These are phyloP conservation scores for Chlamydomonas eustigma DNA, from an alignment of 139 green algal species.

Conservation along the genomic window DNA sequence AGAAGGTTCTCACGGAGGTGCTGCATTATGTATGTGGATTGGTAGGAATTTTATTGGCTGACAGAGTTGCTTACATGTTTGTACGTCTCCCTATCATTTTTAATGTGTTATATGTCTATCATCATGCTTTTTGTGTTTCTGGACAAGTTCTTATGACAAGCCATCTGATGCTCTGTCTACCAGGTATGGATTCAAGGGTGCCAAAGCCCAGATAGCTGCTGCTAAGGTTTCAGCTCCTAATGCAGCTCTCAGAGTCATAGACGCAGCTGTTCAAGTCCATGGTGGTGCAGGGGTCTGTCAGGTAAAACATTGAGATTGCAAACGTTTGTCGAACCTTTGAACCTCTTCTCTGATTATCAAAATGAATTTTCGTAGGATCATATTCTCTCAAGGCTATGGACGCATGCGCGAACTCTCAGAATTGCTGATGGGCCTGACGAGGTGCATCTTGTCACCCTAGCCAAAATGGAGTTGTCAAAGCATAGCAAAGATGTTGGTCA, in stretches of 20 bases:
- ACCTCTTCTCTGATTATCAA: too few species aligned
- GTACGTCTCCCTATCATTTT: too few species aligned
- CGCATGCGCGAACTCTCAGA: slow-evolving; percentile 81
- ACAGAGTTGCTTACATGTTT: too few species aligned
- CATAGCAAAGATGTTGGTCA: too few species aligned
- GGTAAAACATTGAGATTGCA: too few species aligned
- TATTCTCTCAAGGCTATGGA: slow-evolving; percentile 80
- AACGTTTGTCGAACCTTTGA: too few species aligned
- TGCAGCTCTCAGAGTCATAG: slow-evolving; percentile 68
- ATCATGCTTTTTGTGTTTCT: not conserved
- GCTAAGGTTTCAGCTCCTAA: slow-evolving; percentile 88
- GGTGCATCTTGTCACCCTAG: slow-evolving; percentile 92
- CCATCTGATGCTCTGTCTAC: not conserved
- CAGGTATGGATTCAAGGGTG: slow-evolving; percentile 37
- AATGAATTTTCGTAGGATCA: slow-evolving; percentile 72
- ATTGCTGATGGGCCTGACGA: slow-evolving; percentile 96
- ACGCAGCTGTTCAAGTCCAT: slow-evolving; percentile 87
- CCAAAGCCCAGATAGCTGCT: slow-evolving; percentile 72
- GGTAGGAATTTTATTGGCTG: too few species aligned
- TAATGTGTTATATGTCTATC: not conserved
- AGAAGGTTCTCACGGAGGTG: too few species aligned
- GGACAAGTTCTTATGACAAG: slow-evolving; percentile 19
- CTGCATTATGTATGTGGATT: too few species aligned
- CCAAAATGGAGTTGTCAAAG: slow-evolving; percentile 68
- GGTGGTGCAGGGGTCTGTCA: slow-evolving; percentile 66